Percentiles rank a stretch among this genome's conserved stretches.
Conservation (phyloP, 192 early-diverging fungal species). For the Entophlyctis luteolus region DNA sequence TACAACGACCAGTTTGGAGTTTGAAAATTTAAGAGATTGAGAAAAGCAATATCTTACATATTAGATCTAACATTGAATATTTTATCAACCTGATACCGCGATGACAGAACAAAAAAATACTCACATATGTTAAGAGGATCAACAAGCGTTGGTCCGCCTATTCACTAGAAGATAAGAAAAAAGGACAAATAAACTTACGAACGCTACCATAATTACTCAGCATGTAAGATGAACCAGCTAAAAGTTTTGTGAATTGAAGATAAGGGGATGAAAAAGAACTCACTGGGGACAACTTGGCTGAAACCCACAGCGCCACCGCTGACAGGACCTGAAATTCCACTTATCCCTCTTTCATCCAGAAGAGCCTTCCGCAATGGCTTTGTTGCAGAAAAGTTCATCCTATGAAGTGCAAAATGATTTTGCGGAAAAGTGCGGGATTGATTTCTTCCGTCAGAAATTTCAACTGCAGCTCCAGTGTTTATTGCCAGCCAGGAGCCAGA, state of each 20-base stretch:
- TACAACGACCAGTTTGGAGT: background rate
- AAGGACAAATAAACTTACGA: background rate
- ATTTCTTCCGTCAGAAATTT: too few species aligned
- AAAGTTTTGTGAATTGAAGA: background rate
- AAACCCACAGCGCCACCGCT: background rate
- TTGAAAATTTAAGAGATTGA: background rate
- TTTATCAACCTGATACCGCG: background rate
- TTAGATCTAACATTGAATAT: background rate
- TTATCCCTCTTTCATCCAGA: too few species aligned
- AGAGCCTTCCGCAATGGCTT: too few species aligned
- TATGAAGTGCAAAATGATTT: too few species aligned
- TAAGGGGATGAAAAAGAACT: background rate
- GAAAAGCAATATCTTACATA: constrained; percentile 15
- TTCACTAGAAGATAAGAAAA: background rate
- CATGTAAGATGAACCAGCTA: constrained; percentile 22
- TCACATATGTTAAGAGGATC: constrained; percentile 9
- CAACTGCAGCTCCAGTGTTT: too few species aligned
- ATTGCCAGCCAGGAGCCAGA: too few species aligned
- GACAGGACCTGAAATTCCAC: too few species aligned
- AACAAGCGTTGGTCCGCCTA: constrained; percentile 3
- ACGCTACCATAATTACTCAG: constrained; percentile 17
- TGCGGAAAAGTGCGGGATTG: too few species aligned
- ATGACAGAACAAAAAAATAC: background rate
- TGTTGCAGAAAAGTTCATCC: too few species aligned
- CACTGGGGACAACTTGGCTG: constrained; percentile 1